Conservation (phyloP, 345 rosid genomes). For the Lumnitzera littorea region DNA sequence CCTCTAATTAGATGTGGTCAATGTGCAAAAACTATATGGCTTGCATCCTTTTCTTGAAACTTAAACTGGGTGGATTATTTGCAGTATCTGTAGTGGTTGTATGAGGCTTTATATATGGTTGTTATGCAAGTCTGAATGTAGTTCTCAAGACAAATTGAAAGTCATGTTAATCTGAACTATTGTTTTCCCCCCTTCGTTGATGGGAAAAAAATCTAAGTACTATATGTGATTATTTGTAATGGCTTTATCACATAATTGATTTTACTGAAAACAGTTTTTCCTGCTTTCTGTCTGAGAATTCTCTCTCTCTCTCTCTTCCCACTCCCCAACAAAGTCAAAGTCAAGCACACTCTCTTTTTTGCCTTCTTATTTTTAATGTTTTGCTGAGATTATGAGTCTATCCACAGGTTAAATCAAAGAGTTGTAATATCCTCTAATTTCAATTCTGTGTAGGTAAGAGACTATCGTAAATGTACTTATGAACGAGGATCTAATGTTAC, state of each 20-base stretch:
- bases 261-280: no score
- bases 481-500: constrained; percentile 39
- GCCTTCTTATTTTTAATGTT: not conserved
- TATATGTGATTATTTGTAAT: not conserved
- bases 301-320: not conserved
- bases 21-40: no score
- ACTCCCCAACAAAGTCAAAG: not conserved
- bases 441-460: constrained; percentile 55
- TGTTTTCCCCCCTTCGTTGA: not conserved
- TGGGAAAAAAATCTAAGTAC: no score
- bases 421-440: not conserved
- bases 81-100: no score
- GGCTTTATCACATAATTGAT: not conserved
- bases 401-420: not conserved
- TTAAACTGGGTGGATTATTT: no score
- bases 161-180: not conserved
- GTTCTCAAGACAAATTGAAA: no score
- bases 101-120: no score
- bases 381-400: not conserved
- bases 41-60: no score
- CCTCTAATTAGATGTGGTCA: no score
- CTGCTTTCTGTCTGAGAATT: not conserved
- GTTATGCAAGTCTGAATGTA: not conserved
- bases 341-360: not conserved
- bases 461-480: constrained; percentile 50